phyloP scores from a whole-genome alignment of 2,329 filamentous ascomycete species.

The Pseudocercospora musae region DNA sequence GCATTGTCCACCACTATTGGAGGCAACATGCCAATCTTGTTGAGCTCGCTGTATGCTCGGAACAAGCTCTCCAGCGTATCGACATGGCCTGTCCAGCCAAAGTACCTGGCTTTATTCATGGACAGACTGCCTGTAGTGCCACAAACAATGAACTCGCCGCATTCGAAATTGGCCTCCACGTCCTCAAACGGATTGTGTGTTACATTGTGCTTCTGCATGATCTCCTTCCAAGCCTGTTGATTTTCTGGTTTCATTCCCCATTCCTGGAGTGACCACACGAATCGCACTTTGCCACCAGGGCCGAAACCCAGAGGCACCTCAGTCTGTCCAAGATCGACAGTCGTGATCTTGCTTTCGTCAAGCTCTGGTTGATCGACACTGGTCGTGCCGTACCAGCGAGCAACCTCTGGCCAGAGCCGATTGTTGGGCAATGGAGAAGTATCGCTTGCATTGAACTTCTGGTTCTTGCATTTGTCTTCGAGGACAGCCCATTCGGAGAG shows the following conservation, averaged over 20 bases:
- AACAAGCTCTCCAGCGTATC: slow-evolving; percentile 45
- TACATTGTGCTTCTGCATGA: slow-evolving; percentile 43
- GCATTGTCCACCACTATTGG: slow-evolving; percentile 31
- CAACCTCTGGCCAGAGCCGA: slow-evolving; percentile 48
- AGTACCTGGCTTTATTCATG: slow-evolving; percentile 46
- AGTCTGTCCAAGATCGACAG: slow-evolving; percentile 20
- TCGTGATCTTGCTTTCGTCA: slow-evolving; percentile 29
- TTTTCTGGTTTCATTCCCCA: slow-evolving; percentile 49
- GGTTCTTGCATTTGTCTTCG: slow-evolving; percentile 39
- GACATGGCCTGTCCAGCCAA: slow-evolving; percentile 49
- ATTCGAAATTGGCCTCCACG: slow-evolving; percentile 46
- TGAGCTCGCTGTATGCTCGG: slow-evolving; percentile 43
- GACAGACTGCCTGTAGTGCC: slow-evolving; percentile 29
- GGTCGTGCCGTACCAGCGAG: slow-evolving; percentile 39
- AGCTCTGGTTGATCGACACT: slow-evolving; percentile 23
- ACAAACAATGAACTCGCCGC: slow-evolving; percentile 42
- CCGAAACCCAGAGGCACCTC: slow-evolving; percentile 41
- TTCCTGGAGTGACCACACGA: slow-evolving; percentile 42
- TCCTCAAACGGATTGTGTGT: slow-evolving; percentile 43
- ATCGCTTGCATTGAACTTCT: slow-evolving; percentile 48
- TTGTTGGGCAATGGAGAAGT: slow-evolving; percentile 47
- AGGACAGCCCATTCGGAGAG: slow-evolving; percentile 52
- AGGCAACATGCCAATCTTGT: slow-evolving; percentile 44
- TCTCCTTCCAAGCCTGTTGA: slow-evolving; percentile 45
- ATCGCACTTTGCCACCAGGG: slow-evolving; percentile 39